Evolutionary conservation across 2,329 filamentous ascomycete species (phyloP), one percentile per base, ranked within the genome.

Genomic region (Ascochyta clinopodiicola): DNA sequence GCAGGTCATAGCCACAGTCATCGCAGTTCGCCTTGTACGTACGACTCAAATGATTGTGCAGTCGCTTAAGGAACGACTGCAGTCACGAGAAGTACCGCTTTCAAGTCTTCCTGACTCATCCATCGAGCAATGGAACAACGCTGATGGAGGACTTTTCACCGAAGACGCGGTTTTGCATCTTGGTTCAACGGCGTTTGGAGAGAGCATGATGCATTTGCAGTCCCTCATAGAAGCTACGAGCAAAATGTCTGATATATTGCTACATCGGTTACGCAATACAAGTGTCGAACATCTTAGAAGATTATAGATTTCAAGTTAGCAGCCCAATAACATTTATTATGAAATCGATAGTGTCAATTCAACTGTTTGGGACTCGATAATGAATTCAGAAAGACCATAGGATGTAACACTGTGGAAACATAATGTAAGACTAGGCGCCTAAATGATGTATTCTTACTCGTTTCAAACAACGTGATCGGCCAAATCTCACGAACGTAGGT

Each of bases 401-500:
- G 17, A 17, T 17, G 17, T 17, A 17, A 17, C 17, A 17, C 17
- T 17, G 17, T 17, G 17, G 17, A 17, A 2, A 17, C 17, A 17
- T 17, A 17, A 17, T 17, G 17, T 17, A 17, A 17, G 17, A 17
- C 17, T 17, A 17, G 17, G 17, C 17, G 17, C 17, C 17, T 17
- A 17, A 17, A 17, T 17, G 17, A 17, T 17, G 17, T 17, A 17
- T 17, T 17, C 17, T 17, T 17, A 17, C 17, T 17, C 17, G 17
- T 17, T 17, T 17, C 17, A 17, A 17, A 17, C 17, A 17, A 17
- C 17, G 17, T 17, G 61, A 72, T 29, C 60, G 70, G 4, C 75
- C 76, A 1, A 79, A 80, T 1, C 69, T 86, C 8, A 85, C 80
- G 0, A 70, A 86, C 0, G 82, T 86, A 12, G 84, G 86, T 56